phyloP scores from a whole-genome alignment of 2,329 filamentous ascomycete genomes.

The Elsinoe arachidis region DNA sequence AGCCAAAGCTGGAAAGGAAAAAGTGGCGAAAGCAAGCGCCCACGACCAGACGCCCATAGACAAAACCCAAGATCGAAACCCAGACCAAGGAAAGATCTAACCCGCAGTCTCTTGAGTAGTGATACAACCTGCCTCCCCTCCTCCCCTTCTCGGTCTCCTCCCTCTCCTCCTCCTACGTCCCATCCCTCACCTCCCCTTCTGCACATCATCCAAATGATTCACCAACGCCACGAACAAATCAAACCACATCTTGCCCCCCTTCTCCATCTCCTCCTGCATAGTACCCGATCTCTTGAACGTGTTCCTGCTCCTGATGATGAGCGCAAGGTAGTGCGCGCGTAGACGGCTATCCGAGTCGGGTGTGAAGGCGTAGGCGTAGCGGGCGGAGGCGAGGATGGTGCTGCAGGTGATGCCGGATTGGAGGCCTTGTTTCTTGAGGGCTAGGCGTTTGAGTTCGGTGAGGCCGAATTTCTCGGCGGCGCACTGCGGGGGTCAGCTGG shows the following conservation, averaged over 20 bases:
- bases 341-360: slow-evolving; percentile 86
- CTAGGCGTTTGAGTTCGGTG: slow-evolving; percentile 73
- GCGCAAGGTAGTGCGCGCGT: slow-evolving; percentile 79
- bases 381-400: slow-evolving; percentile 78
- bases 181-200: background rate
- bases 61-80: background rate
- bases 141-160: slow-evolving; percentile 27
- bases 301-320: slow-evolving; percentile 78
- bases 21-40: background rate
- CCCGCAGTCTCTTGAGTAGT: background rate
- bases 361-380: slow-evolving; percentile 81
- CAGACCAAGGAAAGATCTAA: background rate
- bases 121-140: background rate
- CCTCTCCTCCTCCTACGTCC: background rate
- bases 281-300: slow-evolving; percentile 92
- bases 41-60: background rate
- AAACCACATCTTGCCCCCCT: slow-evolving; percentile 81
- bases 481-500: slow-evolving; percentile 40
- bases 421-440: slow-evolving; percentile 81
- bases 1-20: slow-evolving; percentile 1
- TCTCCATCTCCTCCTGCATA: slow-evolving; percentile 92
- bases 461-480: slow-evolving; percentile 76
- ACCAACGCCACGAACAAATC: slow-evolving; percentile 88
- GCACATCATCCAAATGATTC: slow-evolving; percentile 65
- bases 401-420: slow-evolving; percentile 75